Conservation (phyloP, 2,329 filamentous ascomycete genomes). For the Verticillium klebahnii region DNA sequence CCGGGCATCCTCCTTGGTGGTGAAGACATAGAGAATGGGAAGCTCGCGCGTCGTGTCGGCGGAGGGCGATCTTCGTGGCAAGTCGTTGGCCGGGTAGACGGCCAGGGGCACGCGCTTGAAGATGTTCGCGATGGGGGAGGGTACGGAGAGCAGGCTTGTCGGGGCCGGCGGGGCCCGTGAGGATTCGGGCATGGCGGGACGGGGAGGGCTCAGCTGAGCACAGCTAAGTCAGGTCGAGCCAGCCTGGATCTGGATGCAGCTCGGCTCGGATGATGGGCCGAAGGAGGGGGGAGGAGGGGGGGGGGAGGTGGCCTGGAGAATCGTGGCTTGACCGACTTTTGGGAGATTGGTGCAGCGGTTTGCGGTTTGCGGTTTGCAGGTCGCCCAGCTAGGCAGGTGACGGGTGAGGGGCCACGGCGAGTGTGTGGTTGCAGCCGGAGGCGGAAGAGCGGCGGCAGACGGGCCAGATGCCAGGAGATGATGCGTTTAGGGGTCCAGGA, state of each 20-base stretch:
- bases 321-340: neutral
- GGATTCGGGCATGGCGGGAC: conserved; percentile 12
- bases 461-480: neutral
- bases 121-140: conserved; percentile 70
- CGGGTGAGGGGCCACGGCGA: neutral
- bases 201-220: neutral
- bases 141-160: conserved; percentile 51
- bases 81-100: conserved; percentile 69
- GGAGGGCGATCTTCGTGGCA: conserved; percentile 58
- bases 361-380: neutral
- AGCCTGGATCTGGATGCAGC: neutral
- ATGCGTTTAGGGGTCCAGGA: neutral
- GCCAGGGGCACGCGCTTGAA: conserved; percentile 81
- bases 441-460: neutral
- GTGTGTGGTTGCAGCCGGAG: neutral
- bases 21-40: conserved; percentile 72
- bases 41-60: conserved; percentile 22
- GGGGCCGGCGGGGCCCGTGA: conserved; percentile 6
- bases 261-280: neutral
- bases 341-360: neutral
- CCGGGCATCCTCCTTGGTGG: conserved; percentile 56
- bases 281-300: neutral
- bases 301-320: neutral
- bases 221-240: neutral
- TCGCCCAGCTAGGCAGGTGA: neutral